Base-by-base conservation (phyloP, 768 basidiomycete species). In the Tremella fuciformis region DNA sequence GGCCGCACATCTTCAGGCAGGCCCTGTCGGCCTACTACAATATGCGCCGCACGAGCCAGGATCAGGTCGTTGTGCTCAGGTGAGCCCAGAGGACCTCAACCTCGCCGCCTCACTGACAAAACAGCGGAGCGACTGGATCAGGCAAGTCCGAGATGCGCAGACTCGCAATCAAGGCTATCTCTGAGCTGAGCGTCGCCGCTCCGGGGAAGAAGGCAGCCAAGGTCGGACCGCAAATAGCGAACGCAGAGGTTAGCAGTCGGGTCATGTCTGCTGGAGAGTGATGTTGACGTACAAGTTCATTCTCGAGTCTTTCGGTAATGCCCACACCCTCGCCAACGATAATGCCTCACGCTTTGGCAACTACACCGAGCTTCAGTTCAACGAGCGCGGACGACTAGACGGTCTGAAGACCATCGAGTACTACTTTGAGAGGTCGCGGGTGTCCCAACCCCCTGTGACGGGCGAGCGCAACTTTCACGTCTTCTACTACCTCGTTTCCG, bases 401-500 rank as follows among this genome's bases (percentile, higher is more conserved):
- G 96, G 96, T 62, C 80, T 91, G 74, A 98, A 98, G 77, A 93
- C 91, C 0, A 85, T 98, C 63, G 92, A 97, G 73, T 97, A 99
- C 79, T 94, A 94, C 78, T 83, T 99, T 52, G 91, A 97, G 76
- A 82, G 89, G 54, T 89, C 86, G 66, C 85, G 92, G 9, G 91
- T 97, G n/a, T 83, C 90, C 6, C 84, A 85, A 19, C 84, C 88
- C 0, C 88, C 90, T 0, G 63, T 68, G 0, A 68, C 64, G 13
- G 92, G 91, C 55, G 93, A 99, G 77, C 85, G 93, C 11, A 97
- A 96, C 65, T 97, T 98, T 75, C 92, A 99, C 76, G 91, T 94
- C 37, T 96, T 98, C 78, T 97, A 98, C 75, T 96, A 96, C 76
- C 84, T 99, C 69, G 85, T 93, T 58, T 88, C 91, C 0, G 94